Conservation (phyloP, 148 eudicot species). For the Silene latifolia region DNA sequence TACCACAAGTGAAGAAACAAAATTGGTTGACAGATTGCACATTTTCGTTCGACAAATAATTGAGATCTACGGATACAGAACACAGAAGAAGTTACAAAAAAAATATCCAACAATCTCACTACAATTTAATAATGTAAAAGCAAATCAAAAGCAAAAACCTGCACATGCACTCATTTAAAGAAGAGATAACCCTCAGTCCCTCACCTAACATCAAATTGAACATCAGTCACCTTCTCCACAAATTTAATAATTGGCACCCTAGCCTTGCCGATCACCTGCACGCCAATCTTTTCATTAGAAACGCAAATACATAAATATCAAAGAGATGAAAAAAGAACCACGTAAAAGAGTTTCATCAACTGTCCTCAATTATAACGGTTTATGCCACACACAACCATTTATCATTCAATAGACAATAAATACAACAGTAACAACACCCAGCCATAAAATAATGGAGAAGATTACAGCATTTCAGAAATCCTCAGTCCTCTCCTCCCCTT, state of each 20-base stretch:
- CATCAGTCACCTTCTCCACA: slow-evolving; percentile 80
- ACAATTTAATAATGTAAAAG: slow-evolving; percentile 6
- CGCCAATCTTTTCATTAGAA: background rate
- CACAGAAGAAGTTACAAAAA: background rate
- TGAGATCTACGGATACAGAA: background rate
- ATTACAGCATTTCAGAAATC: background rate
- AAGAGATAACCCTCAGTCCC: slow-evolving; percentile 28
- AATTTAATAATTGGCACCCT: slow-evolving; percentile 93
- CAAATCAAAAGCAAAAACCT: background rate
- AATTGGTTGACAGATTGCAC: background rate
- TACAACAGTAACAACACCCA: background rate
- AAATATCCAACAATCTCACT: background rate
- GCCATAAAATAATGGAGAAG: background rate
- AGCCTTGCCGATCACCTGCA: slow-evolving; percentile 88
- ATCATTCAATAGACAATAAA: background rate
- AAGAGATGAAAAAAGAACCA: background rate
- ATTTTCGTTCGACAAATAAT: background rate
- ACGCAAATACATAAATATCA: background rate
- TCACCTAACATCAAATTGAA: slow-evolving; percentile 85
- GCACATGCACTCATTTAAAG: background rate
- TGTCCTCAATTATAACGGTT: background rate
- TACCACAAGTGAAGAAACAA: background rate
- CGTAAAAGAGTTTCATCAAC: background rate
- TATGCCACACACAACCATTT: background rate
- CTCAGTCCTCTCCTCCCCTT: background rate